Evolutionary conservation across 768 basidiomycete genomes (phyloP).

Genomic region (Pleurotus giganteus): DNA sequence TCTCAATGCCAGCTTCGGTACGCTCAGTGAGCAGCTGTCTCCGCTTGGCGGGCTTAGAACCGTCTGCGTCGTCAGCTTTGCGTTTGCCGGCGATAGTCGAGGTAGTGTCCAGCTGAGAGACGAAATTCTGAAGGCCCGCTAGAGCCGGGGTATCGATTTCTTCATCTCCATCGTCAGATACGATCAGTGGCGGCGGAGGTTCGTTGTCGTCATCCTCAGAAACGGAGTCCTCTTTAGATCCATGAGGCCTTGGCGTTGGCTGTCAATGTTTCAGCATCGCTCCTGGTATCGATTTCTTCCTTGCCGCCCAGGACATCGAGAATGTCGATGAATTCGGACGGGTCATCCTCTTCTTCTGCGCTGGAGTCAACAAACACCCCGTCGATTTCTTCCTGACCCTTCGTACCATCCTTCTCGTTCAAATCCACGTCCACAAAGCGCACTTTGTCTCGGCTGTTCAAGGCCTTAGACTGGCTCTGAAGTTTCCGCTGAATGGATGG

Average conservation of each 20-base stretch:
- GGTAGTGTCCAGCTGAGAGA: conserved; percentile 51
- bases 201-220: conserved; percentile 29
- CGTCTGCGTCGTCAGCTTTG: conserved; percentile 19
- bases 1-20: conserved; percentile 77
- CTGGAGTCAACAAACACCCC: conserved; percentile 31
- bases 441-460: conserved; percentile 28
- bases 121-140: conserved; percentile 68
- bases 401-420: conserved; percentile 51
- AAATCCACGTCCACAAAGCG: conserved; percentile 60
- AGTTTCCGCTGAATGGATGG: conserved; percentile 13
- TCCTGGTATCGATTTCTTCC: conserved; percentile 43
- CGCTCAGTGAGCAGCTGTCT: conserved; percentile 63
- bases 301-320: conserved; percentile 67
- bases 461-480: conserved; percentile 22
- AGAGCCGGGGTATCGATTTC: conserved; percentile 51
- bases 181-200: conserved; percentile 31
- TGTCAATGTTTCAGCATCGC: conserved; percentile 32
- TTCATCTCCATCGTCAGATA: conserved; percentile 43
- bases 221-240: conserved; percentile 27
- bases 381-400: conserved; percentile 12
- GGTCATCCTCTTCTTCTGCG: conserved; percentile 32
- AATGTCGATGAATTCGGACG: conserved; percentile 52
- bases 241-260: conserved; percentile 13
- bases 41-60: conserved; percentile 44
- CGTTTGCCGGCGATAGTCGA: neutral